These are phyloP conservation scores for Cynara cardunculus DNA, from an alignment of 129 eudicot species.

Conservation along the genomic window DNA sequence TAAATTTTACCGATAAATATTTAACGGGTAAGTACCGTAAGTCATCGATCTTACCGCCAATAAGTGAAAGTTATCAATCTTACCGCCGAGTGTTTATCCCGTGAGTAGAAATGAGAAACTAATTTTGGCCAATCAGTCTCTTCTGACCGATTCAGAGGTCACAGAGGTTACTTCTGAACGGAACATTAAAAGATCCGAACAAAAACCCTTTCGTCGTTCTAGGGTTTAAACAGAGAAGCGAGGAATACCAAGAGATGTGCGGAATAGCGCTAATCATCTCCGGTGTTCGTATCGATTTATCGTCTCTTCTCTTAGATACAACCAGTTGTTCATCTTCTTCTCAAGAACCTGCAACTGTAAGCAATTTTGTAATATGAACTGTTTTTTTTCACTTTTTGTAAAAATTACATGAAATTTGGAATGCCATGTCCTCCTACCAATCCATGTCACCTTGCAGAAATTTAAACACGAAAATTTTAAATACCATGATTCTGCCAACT, in stretches of 20 bases:
- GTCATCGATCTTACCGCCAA: too few relatives aligned
- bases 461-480: not conserved
- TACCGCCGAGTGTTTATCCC: too few relatives aligned
- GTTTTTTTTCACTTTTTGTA: not conserved
- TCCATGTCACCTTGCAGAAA: not conserved
- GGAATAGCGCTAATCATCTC: constrained; percentile 71
- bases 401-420: not conserved
- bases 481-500: not conserved
- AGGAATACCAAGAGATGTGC: constrained; percentile 49
- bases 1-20: too few relatives aligned
- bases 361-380: not conserved
- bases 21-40: too few relatives aligned
- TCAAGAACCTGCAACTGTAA: constrained; percentile 42
- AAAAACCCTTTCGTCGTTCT: not conserved
- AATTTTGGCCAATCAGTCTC: too few relatives aligned
- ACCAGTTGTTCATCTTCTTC: constrained; percentile 9
- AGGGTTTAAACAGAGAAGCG: constrained; percentile 28
- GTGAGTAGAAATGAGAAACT: too few relatives aligned
- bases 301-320: constrained; percentile 23
- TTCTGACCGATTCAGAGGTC: not conserved
- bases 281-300: constrained; percentile 52
- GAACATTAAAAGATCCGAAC: not conserved
- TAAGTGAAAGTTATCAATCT: too few relatives aligned
- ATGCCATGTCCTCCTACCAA: not conserved
- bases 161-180: not conserved